A percentile compares a stretch with the other conserved stretches of the same genome.
Conservation (phyloP, 805 yeast genomes). For the Metschnikowia lunata region DNA sequence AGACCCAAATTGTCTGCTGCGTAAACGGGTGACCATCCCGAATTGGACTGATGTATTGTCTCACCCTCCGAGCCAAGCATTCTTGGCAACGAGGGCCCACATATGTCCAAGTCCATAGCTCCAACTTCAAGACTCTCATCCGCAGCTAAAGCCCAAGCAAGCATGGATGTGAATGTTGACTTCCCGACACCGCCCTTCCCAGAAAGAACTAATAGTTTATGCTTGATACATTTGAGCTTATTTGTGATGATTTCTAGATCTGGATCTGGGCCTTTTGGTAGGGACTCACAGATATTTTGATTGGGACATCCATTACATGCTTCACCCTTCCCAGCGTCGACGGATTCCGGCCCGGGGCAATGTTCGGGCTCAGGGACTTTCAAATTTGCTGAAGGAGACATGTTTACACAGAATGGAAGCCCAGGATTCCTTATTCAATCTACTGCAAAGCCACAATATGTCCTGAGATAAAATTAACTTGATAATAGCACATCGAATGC, state of each 20-base stretch:
- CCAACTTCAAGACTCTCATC: conserved; percentile 80
- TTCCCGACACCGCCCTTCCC: conserved; percentile 98
- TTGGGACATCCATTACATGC: conserved; percentile 96
- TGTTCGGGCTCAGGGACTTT: conserved; percentile 88
- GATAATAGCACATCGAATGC: too few relatives aligned
- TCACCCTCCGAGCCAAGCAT: conserved; percentile 93
- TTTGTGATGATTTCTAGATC: conserved; percentile 75
- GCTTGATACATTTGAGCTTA: conserved; percentile 60
- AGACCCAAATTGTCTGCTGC: conserved; percentile 92
- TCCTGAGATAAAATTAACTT: too few relatives aligned
- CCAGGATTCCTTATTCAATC: neutral
- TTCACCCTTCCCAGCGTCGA: conserved; percentile 86
- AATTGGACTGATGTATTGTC: conserved; percentile 77
- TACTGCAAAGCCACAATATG: neutral
- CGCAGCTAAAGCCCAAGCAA: conserved; percentile 94
- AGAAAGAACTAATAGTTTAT: conserved; percentile 73
- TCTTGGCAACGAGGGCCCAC: conserved; percentile 94
- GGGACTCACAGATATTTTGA: conserved; percentile 79
- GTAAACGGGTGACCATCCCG: conserved; percentile 97
- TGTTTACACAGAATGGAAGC: neutral
- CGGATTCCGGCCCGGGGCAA: conserved; percentile 98
- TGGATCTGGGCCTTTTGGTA: conserved; percentile 94
- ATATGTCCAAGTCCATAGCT: conserved; percentile 94
- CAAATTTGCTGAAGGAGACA: conserved; percentile 17
- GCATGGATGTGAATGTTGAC: conserved; percentile 91